phyloP scores from a whole-genome alignment of 345 rosid species.

The Populus simonii region DNA sequence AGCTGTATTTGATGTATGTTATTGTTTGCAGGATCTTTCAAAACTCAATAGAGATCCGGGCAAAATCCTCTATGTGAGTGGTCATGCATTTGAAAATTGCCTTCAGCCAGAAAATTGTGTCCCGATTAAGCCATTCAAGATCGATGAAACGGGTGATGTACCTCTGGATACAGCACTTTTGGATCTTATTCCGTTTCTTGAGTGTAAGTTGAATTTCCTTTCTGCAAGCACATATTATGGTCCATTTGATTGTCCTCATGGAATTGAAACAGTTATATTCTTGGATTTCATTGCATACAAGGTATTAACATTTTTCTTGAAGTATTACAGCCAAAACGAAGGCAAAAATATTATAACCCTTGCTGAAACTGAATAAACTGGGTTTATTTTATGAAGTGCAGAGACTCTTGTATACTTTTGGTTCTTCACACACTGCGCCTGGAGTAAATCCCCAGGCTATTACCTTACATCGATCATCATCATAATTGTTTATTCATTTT shows the following conservation, averaged over 20 bases:
- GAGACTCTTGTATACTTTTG: not conserved
- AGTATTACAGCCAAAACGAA: not conserved
- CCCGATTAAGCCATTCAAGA: conserved; percentile 76
- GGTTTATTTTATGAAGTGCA: not conserved
- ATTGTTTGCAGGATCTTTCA: conserved; percentile 77
- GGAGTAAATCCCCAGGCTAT: not conserved
- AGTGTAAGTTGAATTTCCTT: conserved; percentile 50
- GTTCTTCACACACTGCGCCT: not conserved
- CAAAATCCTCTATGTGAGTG: conserved; percentile 77
- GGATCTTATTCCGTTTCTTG: conserved; percentile 96
- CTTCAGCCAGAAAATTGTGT: conserved; percentile 92
- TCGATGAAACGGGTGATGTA: conserved; percentile 42
- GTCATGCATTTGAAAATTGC: conserved; percentile 66
- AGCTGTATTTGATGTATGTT: conserved; percentile 1
- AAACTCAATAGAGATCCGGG: conserved; percentile 89
- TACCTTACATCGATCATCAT: not conserved
- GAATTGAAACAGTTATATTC: not conserved
- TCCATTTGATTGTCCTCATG: not conserved
- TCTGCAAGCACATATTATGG: not conserved
- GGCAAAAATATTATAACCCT: not conserved
- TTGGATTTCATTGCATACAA: not conserved
- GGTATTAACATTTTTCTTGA: not conserved
- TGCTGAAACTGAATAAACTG: not conserved
- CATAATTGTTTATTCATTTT: not conserved
- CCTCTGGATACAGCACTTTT: conserved; percentile 69